Evolutionary conservation across 352 stramenopile species (phyloP).

Genomic region (Phytophthora foliorum): DNA sequence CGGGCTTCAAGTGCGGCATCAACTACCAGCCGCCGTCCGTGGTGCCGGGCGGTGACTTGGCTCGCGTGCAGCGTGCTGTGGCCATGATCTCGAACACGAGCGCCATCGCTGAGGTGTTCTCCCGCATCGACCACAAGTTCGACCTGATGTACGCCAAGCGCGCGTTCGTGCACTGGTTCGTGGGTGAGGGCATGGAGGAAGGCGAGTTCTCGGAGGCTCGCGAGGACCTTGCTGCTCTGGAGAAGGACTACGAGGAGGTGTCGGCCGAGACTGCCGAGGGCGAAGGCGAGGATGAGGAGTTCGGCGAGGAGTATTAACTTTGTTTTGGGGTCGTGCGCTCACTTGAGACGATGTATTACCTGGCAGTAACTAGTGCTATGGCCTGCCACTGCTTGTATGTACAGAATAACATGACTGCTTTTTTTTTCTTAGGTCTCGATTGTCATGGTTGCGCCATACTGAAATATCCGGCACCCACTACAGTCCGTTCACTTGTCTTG

Average conservation of each 20-base stretch:
- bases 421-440: too few species aligned
- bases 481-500: constrained; percentile 81
- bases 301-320: constrained; percentile 88
- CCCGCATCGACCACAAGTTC: constrained; percentile 43
- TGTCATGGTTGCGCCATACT: too few species aligned
- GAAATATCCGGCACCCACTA: too few species aligned
- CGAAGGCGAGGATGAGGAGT: constrained; percentile 95
- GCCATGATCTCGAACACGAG: constrained; percentile 99
- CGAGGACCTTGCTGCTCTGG: constrained; percentile 90
- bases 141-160: constrained; percentile 53
- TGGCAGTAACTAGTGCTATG: neutral
- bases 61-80: constrained; percentile 97
- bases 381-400: neutral
- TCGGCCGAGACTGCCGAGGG: constrained; percentile 98
- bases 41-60: constrained; percentile 97
- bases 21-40: constrained; percentile 88
- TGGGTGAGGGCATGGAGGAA: constrained; percentile 99
- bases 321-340: neutral
- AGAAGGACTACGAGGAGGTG: constrained; percentile 99
- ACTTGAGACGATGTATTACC: too few species aligned
- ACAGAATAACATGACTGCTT: too few species aligned
- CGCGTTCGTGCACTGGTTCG: constrained; percentile 99
- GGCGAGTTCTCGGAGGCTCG: constrained; percentile 99
- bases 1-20: constrained; percentile 97
- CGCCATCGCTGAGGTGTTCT: constrained; percentile 92